These are phyloP conservation scores for Chamaecrista fasciculata DNA, from an alignment of 306 rosid species.

Conservation along the genomic window DNA sequence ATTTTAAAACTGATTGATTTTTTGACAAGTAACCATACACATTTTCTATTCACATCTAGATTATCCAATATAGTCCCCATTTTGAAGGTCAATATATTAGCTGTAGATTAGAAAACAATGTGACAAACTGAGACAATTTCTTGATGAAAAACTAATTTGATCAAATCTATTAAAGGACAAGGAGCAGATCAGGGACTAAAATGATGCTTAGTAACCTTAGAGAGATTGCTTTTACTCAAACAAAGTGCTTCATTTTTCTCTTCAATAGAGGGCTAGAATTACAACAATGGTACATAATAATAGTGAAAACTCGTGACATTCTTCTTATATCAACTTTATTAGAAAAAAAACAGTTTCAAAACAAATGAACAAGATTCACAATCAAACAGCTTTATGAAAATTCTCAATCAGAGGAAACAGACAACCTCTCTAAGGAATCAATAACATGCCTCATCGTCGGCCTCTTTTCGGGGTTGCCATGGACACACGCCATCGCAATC, in stretches of 20 bases:
- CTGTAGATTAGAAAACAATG: neutral
- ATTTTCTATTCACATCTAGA: neutral
- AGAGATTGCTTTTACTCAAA: constrained; percentile 5
- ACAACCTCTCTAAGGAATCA: constrained; percentile 57
- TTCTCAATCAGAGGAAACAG: constrained; percentile 41
- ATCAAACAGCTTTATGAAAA: constrained; percentile 19
- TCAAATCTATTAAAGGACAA: neutral
- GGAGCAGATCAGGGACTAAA: no score
- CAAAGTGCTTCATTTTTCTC: neutral
- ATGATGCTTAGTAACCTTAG: neutral
- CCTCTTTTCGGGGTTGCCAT: constrained; percentile 64
- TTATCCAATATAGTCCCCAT: neutral
- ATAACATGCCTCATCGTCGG: constrained; percentile 58
- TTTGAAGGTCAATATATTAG: neutral
- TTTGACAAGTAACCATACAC: no score
- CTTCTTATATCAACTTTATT: no score
- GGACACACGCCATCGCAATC: constrained; percentile 72
- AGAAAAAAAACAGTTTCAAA: constrained; percentile 26
- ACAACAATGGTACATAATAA: neutral
- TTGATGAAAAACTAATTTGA: neutral
- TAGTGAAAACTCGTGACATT: constrained; percentile 22
- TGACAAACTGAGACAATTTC: neutral
- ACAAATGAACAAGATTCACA: constrained; percentile 25
- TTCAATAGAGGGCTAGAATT: neutral
- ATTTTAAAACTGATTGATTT: no score